These are phyloP conservation scores for Colletotrichum sp. DNA, from an alignment of 2,329 filamentous ascomycete genomes.

Conservation along the genomic window DNA sequence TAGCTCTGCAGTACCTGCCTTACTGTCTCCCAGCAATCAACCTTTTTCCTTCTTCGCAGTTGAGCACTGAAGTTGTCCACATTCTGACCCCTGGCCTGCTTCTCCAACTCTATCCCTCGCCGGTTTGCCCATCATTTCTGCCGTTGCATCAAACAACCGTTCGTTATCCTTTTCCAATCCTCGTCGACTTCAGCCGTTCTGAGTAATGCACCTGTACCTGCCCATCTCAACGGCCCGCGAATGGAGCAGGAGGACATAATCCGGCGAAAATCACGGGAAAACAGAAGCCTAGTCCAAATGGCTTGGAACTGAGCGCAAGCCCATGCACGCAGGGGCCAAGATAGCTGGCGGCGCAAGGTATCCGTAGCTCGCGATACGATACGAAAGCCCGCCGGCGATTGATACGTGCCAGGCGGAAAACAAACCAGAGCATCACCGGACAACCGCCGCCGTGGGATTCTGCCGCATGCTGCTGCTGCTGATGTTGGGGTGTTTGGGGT, in stretches of 20 bases:
- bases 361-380: neutral
- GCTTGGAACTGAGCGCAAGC: conserved; percentile 8
- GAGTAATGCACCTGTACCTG: neutral
- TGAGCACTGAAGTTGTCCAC: neutral
- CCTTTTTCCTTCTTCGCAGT: neutral
- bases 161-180: neutral
- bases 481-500: neutral
- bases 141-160: neutral
- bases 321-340: conserved; percentile 5
- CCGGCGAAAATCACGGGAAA: neutral
- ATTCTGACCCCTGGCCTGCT: neutral
- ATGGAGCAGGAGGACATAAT: neutral
- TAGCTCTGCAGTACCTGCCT: conserved; percentile 1
- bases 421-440: neutral
- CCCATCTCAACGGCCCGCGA: neutral
- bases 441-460: neutral
- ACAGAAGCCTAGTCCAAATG: neutral
- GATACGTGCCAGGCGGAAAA: neutral
- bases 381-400: neutral
- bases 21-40: neutral
- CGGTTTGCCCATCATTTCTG: neutral
- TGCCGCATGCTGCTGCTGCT: neutral
- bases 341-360: neutral
- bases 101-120: conserved; percentile 5
- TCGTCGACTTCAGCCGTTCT: neutral